Percentiles rank a stretch among this genome's conserved stretches.
These are phyloP conservation scores for Colletotrichum spaethianum DNA, from an alignment of 2,329 filamentous ascomycete species.

Conservation along the genomic window DNA sequence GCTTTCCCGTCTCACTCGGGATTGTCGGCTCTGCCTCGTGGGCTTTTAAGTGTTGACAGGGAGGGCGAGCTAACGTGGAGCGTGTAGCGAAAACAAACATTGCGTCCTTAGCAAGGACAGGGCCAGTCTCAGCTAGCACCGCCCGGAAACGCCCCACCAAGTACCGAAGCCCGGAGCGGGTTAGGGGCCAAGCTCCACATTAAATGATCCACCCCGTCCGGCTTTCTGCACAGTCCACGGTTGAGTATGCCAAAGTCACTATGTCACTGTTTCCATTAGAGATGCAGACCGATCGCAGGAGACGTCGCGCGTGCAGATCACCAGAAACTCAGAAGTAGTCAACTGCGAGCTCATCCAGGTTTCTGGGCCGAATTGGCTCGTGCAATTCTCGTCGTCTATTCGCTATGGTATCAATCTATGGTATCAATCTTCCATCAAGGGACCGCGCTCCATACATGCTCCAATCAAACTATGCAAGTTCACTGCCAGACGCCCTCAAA, in stretches of 20 bases:
- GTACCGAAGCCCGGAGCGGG: not conserved
- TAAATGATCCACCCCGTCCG: not conserved
- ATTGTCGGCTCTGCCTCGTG: not conserved
- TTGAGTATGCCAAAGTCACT: not conserved
- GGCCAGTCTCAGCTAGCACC: not conserved
- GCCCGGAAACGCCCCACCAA: not conserved
- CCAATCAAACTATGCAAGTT: not conserved
- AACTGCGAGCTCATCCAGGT: not conserved
- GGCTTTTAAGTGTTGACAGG: conserved; percentile 14
- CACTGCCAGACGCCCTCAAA: not conserved
- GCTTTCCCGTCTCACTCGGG: not conserved
- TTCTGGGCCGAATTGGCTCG: not conserved
- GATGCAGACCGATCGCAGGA: not conserved
- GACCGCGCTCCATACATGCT: too few species aligned
- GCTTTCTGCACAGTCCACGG: not conserved
- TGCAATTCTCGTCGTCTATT: not conserved
- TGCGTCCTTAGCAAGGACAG: not conserved
- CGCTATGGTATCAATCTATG: conserved; percentile 7
- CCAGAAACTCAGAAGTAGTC: not conserved
- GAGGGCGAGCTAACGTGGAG: not conserved
- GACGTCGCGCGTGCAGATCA: not conserved
- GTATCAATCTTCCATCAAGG: conserved; percentile 10
- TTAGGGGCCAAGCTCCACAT: not conserved
- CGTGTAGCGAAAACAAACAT: not conserved
- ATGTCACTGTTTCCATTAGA: not conserved